These are phyloP conservation scores for Arthrobotrys sinensis DNA, from an alignment of 2,329 filamentous ascomycete species.

Conservation along the genomic window DNA sequence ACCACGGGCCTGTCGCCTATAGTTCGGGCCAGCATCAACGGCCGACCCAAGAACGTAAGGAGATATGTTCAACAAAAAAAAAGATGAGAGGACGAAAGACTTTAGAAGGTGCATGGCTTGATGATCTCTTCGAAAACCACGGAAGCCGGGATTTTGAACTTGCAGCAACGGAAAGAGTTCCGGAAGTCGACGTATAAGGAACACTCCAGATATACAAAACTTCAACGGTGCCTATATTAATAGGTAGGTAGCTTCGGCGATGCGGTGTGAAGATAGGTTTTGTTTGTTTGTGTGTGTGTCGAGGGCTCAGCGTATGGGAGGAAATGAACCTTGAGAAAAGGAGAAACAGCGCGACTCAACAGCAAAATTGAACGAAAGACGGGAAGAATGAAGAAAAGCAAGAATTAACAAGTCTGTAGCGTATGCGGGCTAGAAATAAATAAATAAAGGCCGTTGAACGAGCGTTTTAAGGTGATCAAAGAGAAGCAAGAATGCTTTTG, in stretches of 20 bases:
- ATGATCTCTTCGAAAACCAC: too few species aligned
- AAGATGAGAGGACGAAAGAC: slow-evolving; percentile 39
- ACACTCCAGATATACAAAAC: too few species aligned
- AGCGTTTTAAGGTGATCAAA: slow-evolving; percentile 13
- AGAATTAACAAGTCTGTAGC: background rate
- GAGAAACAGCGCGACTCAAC: background rate
- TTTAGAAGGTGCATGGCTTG: slow-evolving; percentile 33
- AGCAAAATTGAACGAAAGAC: background rate
- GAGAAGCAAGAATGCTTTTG: slow-evolving; percentile 12
- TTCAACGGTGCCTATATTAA: too few species aligned
- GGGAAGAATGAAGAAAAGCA: background rate
- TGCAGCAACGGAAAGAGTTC: too few species aligned
- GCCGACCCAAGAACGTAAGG: slow-evolving; percentile 16
- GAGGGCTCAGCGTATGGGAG: background rate
- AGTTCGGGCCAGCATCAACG: slow-evolving; percentile 8
- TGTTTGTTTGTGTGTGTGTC: background rate
- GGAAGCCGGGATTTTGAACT: background rate
- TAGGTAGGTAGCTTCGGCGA: too few species aligned
- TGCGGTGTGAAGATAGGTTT: too few species aligned
- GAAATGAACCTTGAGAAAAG: slow-evolving; percentile 13
- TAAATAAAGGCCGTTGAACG: slow-evolving; percentile 10
- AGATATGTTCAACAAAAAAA: slow-evolving; percentile 35
- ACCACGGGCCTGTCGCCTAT: slow-evolving; percentile 44
- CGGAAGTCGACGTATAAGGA: too few species aligned
- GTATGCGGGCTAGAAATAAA: background rate